These are phyloP conservation scores for Sarcocystis neurona DNA, from an alignment of 169 alveolate genomes.

Conservation along the genomic window DNA sequence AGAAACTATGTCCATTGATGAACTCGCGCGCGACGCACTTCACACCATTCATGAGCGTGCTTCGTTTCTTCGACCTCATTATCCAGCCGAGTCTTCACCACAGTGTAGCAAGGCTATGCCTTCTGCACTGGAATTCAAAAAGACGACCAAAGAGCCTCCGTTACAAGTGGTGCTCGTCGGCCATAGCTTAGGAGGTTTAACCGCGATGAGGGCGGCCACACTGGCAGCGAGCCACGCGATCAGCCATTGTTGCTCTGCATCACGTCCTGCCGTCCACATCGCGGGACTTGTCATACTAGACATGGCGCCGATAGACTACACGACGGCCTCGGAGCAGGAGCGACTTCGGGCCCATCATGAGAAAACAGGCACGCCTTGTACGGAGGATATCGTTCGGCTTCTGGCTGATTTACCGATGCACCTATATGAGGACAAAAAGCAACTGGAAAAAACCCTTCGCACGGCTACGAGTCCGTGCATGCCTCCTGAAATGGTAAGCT, in stretches of 20 bases:
- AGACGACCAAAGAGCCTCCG: neutral
- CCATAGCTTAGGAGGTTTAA: neutral
- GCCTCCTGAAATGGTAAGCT: neutral
- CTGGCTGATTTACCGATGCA: conserved; percentile 1
- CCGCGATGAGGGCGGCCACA: neutral
- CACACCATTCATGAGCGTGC: neutral
- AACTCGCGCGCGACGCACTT: neutral
- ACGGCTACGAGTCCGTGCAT: neutral
- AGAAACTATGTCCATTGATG: neutral
- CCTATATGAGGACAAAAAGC: neutral
- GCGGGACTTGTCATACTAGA: neutral
- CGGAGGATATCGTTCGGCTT: neutral
- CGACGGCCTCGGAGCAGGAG: neutral
- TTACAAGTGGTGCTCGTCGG: neutral
- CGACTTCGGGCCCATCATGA: neutral
- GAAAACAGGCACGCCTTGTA: neutral
- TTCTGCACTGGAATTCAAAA: neutral
- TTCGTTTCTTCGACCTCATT: neutral
- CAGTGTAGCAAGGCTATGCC: neutral
- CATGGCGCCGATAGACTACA: conserved; percentile 12
- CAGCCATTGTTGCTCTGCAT: neutral
- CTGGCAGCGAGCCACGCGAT: neutral
- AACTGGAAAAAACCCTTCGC: neutral
- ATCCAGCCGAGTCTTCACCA: neutral
- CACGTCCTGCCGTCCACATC: neutral